Evolutionary conservation across 345 rosid species (phyloP), one percentile per base, ranked within the genome.

Genomic region (Boechera divaricarpa): DNA sequence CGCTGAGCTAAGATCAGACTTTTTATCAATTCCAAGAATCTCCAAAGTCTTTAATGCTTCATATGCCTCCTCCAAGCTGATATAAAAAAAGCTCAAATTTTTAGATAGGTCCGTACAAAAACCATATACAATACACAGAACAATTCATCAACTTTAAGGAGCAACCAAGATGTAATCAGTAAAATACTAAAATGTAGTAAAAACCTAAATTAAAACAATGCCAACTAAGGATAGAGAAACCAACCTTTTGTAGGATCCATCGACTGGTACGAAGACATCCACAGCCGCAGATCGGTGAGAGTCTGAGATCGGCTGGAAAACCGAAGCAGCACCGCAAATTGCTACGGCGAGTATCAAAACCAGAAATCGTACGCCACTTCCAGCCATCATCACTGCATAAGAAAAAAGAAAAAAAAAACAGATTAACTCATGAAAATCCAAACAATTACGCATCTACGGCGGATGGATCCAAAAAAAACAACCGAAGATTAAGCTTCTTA

Each of bases 261-360:
- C 88, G 18, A 47, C 75, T 6, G 87, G 85, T 29, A 73, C 42
- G 77, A 91, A 91, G 78, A 93, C 80, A 74, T 91, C 97, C 5
- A 81, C 29, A 75, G 99, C 98, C n/a, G 89, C 93, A 31, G 99
- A 93, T 85, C 97, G 91, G 82, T 96, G 98, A 78, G 90, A 72
- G 55, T 87, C 93, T 4, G 95, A 91, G 79, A 96, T 86, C 57
- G 98, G 99, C n/a, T 86, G 87, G 54, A 83, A 74, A 70, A 86
- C 80, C 32, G 91, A 77, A 57, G 91, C 87, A 57, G 92, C 84
- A 41, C 79, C 63, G 78, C 80, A 86, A 72, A 87, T 83, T 87
- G 88, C 81, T 59, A 87, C 73, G 33, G 79, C 78, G 26, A 79
- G 69, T 26, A 85, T 39, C 42, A 86, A 55, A 16, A 83, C 77